These are phyloP conservation scores for Penicillium sumatraense DNA, from an alignment of 2,329 filamentous ascomycete species.

Conservation along the genomic window DNA sequence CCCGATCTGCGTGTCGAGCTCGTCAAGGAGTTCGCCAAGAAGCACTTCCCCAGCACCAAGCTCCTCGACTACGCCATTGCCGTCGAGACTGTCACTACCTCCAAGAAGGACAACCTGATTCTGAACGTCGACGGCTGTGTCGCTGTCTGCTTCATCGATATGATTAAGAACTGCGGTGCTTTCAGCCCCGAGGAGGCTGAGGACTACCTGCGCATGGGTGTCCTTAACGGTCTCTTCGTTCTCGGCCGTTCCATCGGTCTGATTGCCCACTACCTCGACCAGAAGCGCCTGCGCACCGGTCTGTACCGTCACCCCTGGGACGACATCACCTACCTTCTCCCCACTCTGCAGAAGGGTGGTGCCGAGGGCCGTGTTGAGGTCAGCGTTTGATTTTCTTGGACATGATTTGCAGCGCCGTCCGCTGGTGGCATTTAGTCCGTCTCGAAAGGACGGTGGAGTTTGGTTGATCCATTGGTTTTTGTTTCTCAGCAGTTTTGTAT, in stretches of 20 bases:
- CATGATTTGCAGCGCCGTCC: slow-evolving; percentile 34
- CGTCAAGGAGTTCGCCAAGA: slow-evolving; percentile 97
- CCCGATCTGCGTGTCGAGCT: slow-evolving; percentile 99
- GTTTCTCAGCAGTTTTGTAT: slow-evolving; percentile 33
- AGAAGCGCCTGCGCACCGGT: slow-evolving; percentile 98
- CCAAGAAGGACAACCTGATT: slow-evolving; percentile 99
- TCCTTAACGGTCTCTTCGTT: slow-evolving; percentile 98
- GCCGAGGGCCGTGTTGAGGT: slow-evolving; percentile 90
- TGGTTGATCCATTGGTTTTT: slow-evolving; percentile 38
- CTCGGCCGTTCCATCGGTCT: slow-evolving; percentile 96
- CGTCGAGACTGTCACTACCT: slow-evolving; percentile 96
- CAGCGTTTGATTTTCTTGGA: slow-evolving; percentile 62
- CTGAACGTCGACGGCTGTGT: slow-evolving; percentile 98
- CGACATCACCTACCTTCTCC: slow-evolving; percentile 93
- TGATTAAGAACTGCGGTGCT: slow-evolving; percentile 95
- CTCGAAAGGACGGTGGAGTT: slow-evolving; percentile 41
- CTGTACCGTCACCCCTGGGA: slow-evolving; percentile 99
- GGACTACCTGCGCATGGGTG: slow-evolving; percentile 99
- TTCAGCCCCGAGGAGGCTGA: slow-evolving; percentile 96
- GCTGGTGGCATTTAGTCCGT: slow-evolving; percentile 41
- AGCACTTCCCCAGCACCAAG: slow-evolving; percentile 97
- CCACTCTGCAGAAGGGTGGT: slow-evolving; percentile 74
- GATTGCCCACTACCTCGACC: slow-evolving; percentile 99
- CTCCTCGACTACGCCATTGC: slow-evolving; percentile 98
- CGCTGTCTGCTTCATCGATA: slow-evolving; percentile 97